Conservation (phyloP, 306 rosid species). For the Fragaria ananassa region DNA sequence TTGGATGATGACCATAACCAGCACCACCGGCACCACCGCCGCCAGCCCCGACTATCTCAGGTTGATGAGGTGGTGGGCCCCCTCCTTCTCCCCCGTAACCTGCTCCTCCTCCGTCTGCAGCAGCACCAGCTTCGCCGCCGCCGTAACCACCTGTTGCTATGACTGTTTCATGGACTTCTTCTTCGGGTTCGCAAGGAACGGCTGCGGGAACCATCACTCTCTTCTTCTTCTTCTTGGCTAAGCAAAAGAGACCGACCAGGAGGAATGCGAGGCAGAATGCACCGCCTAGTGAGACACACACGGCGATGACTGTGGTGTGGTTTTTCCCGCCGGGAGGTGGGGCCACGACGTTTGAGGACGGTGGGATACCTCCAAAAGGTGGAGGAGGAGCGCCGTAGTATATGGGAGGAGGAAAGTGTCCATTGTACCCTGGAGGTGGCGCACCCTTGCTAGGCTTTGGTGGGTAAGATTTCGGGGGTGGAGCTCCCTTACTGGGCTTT, state of each 20-base stretch:
- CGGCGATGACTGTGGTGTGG: conserved; percentile 50
- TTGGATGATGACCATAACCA: conserved; percentile 13
- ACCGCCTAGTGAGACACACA: conserved; percentile 49
- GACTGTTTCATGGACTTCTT: conserved; percentile 4
- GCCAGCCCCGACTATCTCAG: neutral
- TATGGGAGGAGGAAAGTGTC: neutral
- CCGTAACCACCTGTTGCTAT: neutral
- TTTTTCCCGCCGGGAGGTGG: conserved; percentile 32
- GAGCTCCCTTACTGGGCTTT: neutral
- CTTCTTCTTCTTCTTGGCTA: conserved; percentile 47
- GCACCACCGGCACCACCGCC: conserved; percentile 1
- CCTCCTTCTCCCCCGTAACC: conserved; percentile 1
- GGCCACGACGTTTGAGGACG: conserved; percentile 13
- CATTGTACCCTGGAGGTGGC: conserved; percentile 8
- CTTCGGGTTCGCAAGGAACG: conserved; percentile 24
- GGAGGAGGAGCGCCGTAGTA: conserved; percentile 12
- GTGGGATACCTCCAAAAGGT: conserved; percentile 25
- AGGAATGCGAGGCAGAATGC: conserved; percentile 44
- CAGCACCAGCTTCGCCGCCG: neutral
- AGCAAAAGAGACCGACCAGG: conserved; percentile 37
- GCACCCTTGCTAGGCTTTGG: conserved; percentile 10
- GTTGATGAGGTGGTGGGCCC: conserved; percentile 1
- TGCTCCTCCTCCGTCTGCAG: conserved; percentile 4
- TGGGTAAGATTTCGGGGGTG: conserved; percentile 15
- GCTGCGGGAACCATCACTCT: conserved; percentile 35